Evolutionary conservation across 2,329 filamentous ascomycete genomes (phyloP), one percentile per base, ranked within the genome.

Genomic region (Colletotrichum tropicale): DNA sequence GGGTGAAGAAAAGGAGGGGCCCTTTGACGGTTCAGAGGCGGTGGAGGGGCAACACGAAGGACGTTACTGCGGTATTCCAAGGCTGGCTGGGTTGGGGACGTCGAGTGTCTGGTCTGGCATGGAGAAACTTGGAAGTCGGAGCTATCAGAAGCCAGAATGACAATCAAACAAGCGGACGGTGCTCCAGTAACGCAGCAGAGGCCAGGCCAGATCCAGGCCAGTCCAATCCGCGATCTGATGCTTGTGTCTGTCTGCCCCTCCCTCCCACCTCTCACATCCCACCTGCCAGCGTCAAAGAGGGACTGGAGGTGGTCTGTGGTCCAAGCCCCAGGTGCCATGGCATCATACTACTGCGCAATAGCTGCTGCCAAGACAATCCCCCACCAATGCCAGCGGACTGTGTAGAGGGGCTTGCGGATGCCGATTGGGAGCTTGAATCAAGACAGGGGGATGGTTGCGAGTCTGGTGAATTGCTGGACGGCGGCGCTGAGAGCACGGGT

Each of bases 261-360:
- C 34, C n/a, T 43, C 56, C 32, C 56, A 34, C 62, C 64, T 62
- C 43, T 64, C 72, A 75, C 61, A 64, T 72, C 38, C 58, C 68
- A 36, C 60, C 32, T 66, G 36, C 55, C 62, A 52, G 65, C 34
- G 55, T 67, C 62, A 60, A 48, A 75, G 32, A 60, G 34, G 48
- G 56, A 58, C 66, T 32, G 36, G 43, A 48, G 34, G 70, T 73
- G 70, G 64, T 73, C 65, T 69, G 70, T 69, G 73, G 70, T 52
- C 43, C 70, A 69, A 74, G 70, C 74, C 73, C 69, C 64, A 69
- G 58, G 61, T 55, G 74, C 74, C 74, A 76, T 76, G 71, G 74
- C 74, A 76, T 76, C 74, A 76, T 76, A 76, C 71, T 75, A 74
- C 71, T 69, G 66, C 61, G 74, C 60, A 71, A 65, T 76, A 76